Base-by-base conservation (phyloP, 352 stramenopile species). In the Thalassiosira hispida region DNA sequence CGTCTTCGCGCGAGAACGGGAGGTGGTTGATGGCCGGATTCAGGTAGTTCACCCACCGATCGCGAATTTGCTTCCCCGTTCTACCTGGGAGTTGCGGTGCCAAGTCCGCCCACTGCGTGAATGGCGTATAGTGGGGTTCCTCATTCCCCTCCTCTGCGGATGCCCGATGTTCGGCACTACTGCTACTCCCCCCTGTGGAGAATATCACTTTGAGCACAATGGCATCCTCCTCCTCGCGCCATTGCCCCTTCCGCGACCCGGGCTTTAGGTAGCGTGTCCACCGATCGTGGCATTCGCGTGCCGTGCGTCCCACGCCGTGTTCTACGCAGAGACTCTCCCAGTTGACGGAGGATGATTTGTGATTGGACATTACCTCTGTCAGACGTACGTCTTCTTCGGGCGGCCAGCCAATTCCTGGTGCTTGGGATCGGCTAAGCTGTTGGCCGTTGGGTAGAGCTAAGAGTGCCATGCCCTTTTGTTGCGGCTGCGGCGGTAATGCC, bases 301-400 rank as follows among this genome's bases (percentile, higher is more conserved):
- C 63, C 7, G 47, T 65, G 63, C 66, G 64, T 72, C 71, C 78
- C 71, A 23, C 49, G 40, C 66, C 67, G 46, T 87, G 84, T 44
- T 93, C 86, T 35, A 82, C 83, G 6, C 81, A 81, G 52, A 93
- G 84, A 5, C 79, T 77, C 52, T 92, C 88, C 88, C 88, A 93
- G 77, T 93, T 75, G 1, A 81, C 51, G 22, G 82, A 78, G 29
- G 9, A 57, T 57, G 87, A 91, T 69, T 92, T 92, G 66, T 90
- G 89, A 70, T 92, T 92, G 29, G 87, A 86, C 88, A 93, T 90
- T 7, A 92, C 79, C 40, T 92, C 82, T 2, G 75, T 85, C 23
- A 93, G 53, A 23, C 73, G 57, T 6, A 68, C 23, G 70, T 93
- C 88, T 61, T 93, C 88, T 38, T 90, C 79, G 42, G 84, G 79